Evolutionary conservation across 129 eudicot species (phyloP), one percentile per base, ranked within the genome.

Genomic region (Artemisia annua): DNA sequence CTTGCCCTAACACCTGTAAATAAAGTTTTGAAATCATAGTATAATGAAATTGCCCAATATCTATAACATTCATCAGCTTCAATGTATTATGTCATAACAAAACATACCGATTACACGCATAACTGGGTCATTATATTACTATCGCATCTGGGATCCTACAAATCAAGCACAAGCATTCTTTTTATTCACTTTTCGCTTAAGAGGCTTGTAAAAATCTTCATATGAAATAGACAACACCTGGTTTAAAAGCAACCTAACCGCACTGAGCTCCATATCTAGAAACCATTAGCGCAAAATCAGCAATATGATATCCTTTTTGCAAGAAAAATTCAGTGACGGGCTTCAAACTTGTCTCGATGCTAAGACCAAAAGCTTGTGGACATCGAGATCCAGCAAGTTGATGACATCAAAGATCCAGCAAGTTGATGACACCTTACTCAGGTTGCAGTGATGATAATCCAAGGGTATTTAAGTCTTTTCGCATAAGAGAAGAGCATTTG

Each of bases 151-250:
- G 46, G 64, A 65, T 39, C 32, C 63, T 49, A 61, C 81, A 52
- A 61, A 63, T 72, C 82, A 74, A 20, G 77, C 84, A 82, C 78
- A 78, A 0, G 78, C 73, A 32, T 78, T 78, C 82, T 78, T 60
- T 81, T 85, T 86, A 83, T 89, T 79, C 77, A 83, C 74, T 83
- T 87, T 92, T 51, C 82, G 74, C 81, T 87, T 85, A 59, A 92
- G 49, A 78, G 80, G 86, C 72, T 83, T 84, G 20, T 85, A 70
- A 56, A 92, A 87, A 12, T 89, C 79, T 5, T 16, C 22, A 22
- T 85, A 95, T 0, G 92, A 85, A 48, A 87, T 87, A 44, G 95
- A 89, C 19, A 92, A 78, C 78, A 92, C 72, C 80, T 92, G 98
- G 79, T 87, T 89, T 53, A 92, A 78, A 16, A 84, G 79, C 81